Evolutionary conservation across 768 basidiomycete genomes (phyloP), one percentile per base, ranked within the genome.

Genomic region (Scleroderma citrinum): DNA sequence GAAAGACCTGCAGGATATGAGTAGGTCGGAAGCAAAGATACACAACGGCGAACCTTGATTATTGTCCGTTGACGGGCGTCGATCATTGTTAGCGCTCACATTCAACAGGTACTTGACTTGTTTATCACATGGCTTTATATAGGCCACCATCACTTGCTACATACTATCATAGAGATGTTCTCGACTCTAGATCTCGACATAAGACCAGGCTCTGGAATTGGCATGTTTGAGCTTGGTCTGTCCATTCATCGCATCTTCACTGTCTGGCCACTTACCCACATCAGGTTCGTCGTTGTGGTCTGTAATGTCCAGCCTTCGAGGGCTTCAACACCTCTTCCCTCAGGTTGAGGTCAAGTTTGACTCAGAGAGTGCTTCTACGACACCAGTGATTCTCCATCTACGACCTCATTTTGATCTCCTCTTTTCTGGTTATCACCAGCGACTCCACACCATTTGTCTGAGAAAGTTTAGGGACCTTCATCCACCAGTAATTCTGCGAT

Each of bases 321-420:
- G 77, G 23, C 72, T 82, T 20, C 82, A 81, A 45, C 79, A 87
- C 53, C 67, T 75, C 38, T 91, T 87, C 53, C 89, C 89, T 38
- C 84, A 87, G 57, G 81, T 92, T 46, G 87, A 91, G 54, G 73
- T 92, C 62, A 89, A 89, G 68, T 90, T 82, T 56, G 89, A 92
- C 60, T 77, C 80, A 24, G 85, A 87, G 57, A 67, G 81, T 26
- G 76, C 85, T 13, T 71, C 78, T 12, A 81, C 76, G 1, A 85
- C 87, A 0, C 87, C 88, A 2, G 72, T 92, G 20, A 76, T 92
- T 58, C 68, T 92, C 0, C 87, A 91, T 58, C 68, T 91, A 23
- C 81, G 83, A 16, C 89, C 89, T 1, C 85, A 92, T 61, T 72
- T 92, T 46, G 87, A 91, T 62, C 76, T 92, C n/a, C 73, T 92